These are phyloP conservation scores for Dioscorea zingiberensis DNA, from an alignment of 106 monocot species.

Conservation along the genomic window DNA sequence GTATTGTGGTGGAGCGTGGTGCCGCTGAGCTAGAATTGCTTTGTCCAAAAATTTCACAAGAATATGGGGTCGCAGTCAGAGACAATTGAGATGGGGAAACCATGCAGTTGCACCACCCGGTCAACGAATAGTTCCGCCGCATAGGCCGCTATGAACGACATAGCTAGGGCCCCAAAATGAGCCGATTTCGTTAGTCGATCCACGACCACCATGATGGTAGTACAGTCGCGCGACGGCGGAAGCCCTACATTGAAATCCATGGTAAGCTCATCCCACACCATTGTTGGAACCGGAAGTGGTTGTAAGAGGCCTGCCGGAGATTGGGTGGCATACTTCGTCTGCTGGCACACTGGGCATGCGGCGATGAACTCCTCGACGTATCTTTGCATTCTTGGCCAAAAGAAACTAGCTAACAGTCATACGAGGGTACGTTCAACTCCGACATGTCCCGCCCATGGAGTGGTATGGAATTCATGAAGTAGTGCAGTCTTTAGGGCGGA, in stretches of 20 bases:
- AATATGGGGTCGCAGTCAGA: constrained; percentile 11
- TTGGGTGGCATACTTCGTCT: not conserved
- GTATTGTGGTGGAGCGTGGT: too few species aligned
- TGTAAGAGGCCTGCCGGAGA: not conserved
- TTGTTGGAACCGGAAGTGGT: not conserved
- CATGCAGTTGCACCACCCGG: not conserved
- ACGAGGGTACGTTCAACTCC: too few species aligned
- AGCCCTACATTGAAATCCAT: constrained; percentile 14
- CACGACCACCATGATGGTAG: constrained; percentile 6
- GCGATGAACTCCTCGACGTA: too few species aligned
- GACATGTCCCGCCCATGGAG: too few species aligned
- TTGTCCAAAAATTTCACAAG: not conserved
- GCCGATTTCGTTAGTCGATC: constrained; percentile 6
- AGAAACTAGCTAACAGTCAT: too few species aligned
- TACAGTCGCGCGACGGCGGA: not conserved
- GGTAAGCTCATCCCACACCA: not conserved
- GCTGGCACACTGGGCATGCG: not conserved
- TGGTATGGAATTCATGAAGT: too few species aligned
- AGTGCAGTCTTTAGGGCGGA: too few species aligned
- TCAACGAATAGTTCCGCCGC: not conserved
- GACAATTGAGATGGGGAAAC: not conserved
- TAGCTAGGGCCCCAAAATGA: not conserved
- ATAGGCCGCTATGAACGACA: too few species aligned
- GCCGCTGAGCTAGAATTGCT: not conserved
- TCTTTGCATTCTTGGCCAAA: not conserved